phyloP scores from a whole-genome alignment of 2,329 filamentous ascomycete species.

The Pseudogymnoascus pannorum region DNA sequence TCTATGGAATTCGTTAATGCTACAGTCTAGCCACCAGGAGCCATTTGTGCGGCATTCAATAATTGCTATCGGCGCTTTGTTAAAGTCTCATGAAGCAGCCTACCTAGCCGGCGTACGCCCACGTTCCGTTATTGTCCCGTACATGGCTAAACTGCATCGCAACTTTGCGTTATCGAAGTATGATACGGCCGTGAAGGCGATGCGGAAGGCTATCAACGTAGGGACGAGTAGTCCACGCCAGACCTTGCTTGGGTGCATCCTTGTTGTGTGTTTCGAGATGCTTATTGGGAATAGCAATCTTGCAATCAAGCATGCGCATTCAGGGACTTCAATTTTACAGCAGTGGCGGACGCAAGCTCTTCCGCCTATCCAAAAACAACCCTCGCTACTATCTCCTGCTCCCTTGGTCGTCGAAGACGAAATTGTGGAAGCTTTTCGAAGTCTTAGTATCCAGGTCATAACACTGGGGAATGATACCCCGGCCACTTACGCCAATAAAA shows the following conservation, averaged over 20 bases:
- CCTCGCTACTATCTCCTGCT: conserved; percentile 2
- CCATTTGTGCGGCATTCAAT: conserved; percentile 21
- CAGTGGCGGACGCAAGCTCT: background rate
- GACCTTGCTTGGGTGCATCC: conserved; percentile 15
- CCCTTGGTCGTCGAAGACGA: conserved; percentile 19
- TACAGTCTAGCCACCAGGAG: conserved; percentile 17
- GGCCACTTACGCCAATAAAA: conserved; percentile 12
- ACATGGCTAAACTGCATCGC: conserved; percentile 17
- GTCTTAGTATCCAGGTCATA: conserved; percentile 19
- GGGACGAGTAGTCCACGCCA: background rate
- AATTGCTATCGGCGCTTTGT: conserved; percentile 20
- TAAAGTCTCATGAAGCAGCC: conserved; percentile 13
- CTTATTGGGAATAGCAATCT: conserved; percentile 5
- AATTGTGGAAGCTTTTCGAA: conserved; percentile 20
- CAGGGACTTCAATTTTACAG: conserved; percentile 2
- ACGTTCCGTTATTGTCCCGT: conserved; percentile 18
- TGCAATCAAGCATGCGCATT: conserved; percentile 11
- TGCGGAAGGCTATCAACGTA: background rate
- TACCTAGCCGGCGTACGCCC: conserved; percentile 10
- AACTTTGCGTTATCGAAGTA: conserved; percentile 11
- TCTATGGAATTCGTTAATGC: conserved; percentile 19
- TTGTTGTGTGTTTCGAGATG: conserved; percentile 22
- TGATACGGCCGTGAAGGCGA: conserved; percentile 7
- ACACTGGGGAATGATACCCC: background rate
- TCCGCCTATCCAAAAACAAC: background rate